A percentile compares a stretch with the other conserved stretches of the same genome.
These are phyloP conservation scores for Sphagnum tenellum DNA, from an alignment of 225 moss, liverwort and hornwort species.

Conservation along the genomic window DNA sequence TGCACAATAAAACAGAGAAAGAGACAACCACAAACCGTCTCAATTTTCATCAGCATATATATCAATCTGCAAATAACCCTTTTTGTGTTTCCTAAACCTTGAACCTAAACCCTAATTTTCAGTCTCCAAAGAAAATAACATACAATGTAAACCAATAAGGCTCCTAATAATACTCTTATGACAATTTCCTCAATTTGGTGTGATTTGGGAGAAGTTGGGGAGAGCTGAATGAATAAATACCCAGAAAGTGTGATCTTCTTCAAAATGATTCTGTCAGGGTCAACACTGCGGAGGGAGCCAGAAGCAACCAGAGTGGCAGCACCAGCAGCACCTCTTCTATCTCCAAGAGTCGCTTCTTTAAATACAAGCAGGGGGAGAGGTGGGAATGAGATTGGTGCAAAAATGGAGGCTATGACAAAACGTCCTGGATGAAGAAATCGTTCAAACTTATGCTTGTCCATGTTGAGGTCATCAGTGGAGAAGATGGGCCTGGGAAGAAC, in stretches of 20 bases:
- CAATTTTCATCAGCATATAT: too few species aligned
- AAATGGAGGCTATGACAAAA: constrained; percentile 75
- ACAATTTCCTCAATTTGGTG: too few species aligned
- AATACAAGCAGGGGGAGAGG: constrained; percentile 67
- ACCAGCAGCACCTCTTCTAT: constrained; percentile 6
- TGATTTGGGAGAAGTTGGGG: too few species aligned
- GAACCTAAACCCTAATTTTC: too few species aligned
- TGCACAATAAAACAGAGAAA: too few species aligned
- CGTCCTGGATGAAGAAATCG: constrained; percentile 89
- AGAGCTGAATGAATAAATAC: constrained; percentile 15
- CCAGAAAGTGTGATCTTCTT: constrained; percentile 92
- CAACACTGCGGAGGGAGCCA: constrained; percentile 76
- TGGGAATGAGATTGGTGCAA: constrained; percentile 74
- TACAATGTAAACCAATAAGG: too few species aligned
- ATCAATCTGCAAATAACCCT: too few species aligned
- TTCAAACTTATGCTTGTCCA: constrained; percentile 98
- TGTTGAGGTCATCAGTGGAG: constrained; percentile 79
- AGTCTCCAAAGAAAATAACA: too few species aligned
- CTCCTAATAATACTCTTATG: too few species aligned
- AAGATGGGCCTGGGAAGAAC: constrained; percentile 66
- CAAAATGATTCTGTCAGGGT: constrained; percentile 77
- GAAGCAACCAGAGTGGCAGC: constrained; percentile 55
- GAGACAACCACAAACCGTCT: too few species aligned
- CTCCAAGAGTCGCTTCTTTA: constrained; percentile 45
- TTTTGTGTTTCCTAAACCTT: too few species aligned